Evolutionary conservation across 2,329 filamentous ascomycete genomes (phyloP).

Genomic region (Ophiocordyceps camponoti-rufipedis): DNA sequence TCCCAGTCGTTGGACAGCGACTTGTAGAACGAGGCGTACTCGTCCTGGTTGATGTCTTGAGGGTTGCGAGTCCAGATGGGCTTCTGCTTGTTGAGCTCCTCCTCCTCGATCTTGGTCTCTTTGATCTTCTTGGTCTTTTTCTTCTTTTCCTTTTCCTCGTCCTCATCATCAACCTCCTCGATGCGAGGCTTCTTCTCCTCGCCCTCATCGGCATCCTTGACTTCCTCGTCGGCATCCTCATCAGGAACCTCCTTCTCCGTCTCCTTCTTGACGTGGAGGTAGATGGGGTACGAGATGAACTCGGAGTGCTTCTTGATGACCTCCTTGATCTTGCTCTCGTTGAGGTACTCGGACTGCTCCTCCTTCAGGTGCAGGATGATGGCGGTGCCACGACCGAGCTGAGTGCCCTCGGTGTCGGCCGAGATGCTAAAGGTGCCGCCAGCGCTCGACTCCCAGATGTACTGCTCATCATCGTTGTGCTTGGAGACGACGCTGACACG

Average conservation of each 20-base stretch:
- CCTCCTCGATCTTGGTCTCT: slow-evolving; percentile 96
- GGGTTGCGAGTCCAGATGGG: slow-evolving; percentile 99
- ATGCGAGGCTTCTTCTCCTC: slow-evolving; percentile 93
- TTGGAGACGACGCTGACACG: slow-evolving; percentile 90
- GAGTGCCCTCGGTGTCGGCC: slow-evolving; percentile 79
- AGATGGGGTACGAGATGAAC: slow-evolving; percentile 99
- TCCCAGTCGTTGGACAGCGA: slow-evolving; percentile 99
- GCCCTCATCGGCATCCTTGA: slow-evolving; percentile 45
- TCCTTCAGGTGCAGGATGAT: slow-evolving; percentile 99
- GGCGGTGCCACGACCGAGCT: slow-evolving; percentile 86
- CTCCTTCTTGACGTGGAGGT: slow-evolving; percentile 99
- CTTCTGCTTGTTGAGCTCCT: slow-evolving; percentile 99
- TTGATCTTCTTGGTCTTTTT: slow-evolving; percentile 99
- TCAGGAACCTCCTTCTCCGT: slow-evolving; percentile 96
- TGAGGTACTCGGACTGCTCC: slow-evolving; percentile 94
- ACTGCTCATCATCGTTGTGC: slow-evolving; percentile 99
- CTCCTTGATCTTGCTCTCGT: slow-evolving; percentile 99
- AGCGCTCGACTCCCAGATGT: slow-evolving; percentile 96
- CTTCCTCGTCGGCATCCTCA: slow-evolving; percentile 66
- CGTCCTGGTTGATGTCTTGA: slow-evolving; percentile 82
- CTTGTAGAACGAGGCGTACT: slow-evolving; percentile 99
- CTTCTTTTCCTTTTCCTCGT: slow-evolving; percentile 76
- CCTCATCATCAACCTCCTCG: slow-evolving; percentile 77
- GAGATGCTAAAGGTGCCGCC: slow-evolving; percentile 93
- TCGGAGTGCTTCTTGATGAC: slow-evolving; percentile 99